phyloP scores from a whole-genome alignment of 345 rosid genomes.

The Melastoma malabathricum region DNA sequence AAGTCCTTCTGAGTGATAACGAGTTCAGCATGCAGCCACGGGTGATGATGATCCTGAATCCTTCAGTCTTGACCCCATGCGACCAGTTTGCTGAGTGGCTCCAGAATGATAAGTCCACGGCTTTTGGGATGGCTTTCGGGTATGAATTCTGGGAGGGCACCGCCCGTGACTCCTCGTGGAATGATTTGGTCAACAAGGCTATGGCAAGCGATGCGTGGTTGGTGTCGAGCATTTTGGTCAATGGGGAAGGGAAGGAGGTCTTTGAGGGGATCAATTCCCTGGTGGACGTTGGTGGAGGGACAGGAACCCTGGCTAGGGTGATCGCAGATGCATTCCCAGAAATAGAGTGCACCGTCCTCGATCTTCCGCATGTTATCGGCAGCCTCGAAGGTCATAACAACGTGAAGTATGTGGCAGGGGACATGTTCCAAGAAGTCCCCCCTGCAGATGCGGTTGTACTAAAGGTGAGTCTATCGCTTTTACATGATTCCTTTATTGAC shows the following conservation, averaged over 20 bases:
- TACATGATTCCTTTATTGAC: too few relatives aligned
- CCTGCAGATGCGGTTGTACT: slow-evolving; percentile 15
- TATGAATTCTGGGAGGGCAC: slow-evolving; percentile 1
- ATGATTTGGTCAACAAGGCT: slow-evolving; percentile 2
- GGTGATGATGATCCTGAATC: slow-evolving; percentile 5
- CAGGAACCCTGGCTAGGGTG: slow-evolving; percentile 14
- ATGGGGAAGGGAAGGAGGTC: not conserved
- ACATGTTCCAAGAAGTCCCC: slow-evolving; percentile 24
- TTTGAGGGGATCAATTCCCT: slow-evolving; percentile 20
- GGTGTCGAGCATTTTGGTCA: slow-evolving; percentile 1
- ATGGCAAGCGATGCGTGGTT: slow-evolving; percentile 21
- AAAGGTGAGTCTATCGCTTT: slow-evolving; percentile 20
- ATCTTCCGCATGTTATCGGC: slow-evolving; percentile 9
- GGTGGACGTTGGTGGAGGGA: slow-evolving; percentile 26
- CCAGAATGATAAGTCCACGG: not conserved
- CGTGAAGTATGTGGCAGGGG: slow-evolving; percentile 20
- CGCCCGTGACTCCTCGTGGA: not conserved
- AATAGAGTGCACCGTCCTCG: slow-evolving; percentile 15
- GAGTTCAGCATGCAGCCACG: not conserved
- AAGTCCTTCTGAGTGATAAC: slow-evolving; percentile 14
- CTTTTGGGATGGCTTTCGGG: slow-evolving; percentile 9
- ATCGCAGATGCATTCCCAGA: slow-evolving; percentile 12
- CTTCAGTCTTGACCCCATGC: slow-evolving; percentile 3
- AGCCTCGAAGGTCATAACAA: slow-evolving; percentile 10
- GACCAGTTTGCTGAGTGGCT: slow-evolving; percentile 19